Evolutionary conservation across 352 stramenopile genomes (phyloP), one percentile per base, ranked within the genome.

Genomic region (Globisporangium alternatum): DNA sequence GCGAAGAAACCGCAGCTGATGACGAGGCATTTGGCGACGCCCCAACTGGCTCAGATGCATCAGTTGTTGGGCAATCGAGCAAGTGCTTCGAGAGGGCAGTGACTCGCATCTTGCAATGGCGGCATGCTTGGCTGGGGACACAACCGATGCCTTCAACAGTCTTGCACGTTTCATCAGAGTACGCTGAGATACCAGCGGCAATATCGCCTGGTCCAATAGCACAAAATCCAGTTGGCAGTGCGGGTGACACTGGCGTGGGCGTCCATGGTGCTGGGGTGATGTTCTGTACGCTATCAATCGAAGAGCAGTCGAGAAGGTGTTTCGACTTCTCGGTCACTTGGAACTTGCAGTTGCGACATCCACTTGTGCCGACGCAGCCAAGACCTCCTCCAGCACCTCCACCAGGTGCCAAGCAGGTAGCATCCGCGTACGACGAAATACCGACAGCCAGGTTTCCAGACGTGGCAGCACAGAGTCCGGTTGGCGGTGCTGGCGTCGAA

Each of bases 51-150:
- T 21, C 6, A 33, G 22, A 30, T 35, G 37, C 12, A 17, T 54
- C 22, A 21, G 22, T 30, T 35, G 47, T 10, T 15, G 44, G 57
- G 17, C 57, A 56, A 9, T 21, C 15, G 2, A 41, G 17, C 7
- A 64, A 17, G 21, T 64, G 47, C 44, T 64, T 64, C 13, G 57
- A 64, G 28, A 56, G 44, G 2, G 22, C 30, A 3, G 31, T 56
- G 28, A 35, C 31, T 7, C 31, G 43, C 0, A 25, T 56, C 59
- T 58, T 64, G 33, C 59, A 64, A 1, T 51, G 22, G 5, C 47
- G 59, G 15, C 59, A 64, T 8, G 59, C 39, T 10, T 64, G 44
- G 13, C 47, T 15, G 56, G 21, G 21, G n/a, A 63, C 54, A 3
- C 57, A 63, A 7, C 44, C 57, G 15, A 56, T 17, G 3, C 44